A percentile compares a stretch with the other conserved stretches of the same genome.
Evolutionary conservation across 2,329 filamentous ascomycete species (phyloP).

Genomic region (Ascosphaera aggregata): DNA sequence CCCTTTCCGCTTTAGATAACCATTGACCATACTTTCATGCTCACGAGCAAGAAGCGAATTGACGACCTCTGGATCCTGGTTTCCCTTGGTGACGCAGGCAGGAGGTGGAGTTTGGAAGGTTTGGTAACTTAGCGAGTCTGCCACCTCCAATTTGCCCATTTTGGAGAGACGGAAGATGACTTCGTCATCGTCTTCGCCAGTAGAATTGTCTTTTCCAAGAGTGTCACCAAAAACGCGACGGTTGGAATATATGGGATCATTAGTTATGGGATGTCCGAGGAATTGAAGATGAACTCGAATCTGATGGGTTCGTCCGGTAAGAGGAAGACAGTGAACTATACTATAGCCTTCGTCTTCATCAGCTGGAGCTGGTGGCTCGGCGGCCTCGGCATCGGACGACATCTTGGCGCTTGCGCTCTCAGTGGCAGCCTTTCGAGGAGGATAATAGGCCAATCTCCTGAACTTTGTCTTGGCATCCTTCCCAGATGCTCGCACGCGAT

Average conservation of each 20-base stretch:
- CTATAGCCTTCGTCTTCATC: constrained; percentile 52
- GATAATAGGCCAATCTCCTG: constrained; percentile 79
- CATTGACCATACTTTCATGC: constrained; percentile 65
- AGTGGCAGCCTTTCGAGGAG: constrained; percentile 21
- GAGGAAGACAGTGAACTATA: constrained; percentile 76
- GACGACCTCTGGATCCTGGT: constrained; percentile 15
- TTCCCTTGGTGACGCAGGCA: constrained; percentile 11
- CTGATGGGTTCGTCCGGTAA: constrained; percentile 89
- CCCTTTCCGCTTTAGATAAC: constrained; percentile 73
- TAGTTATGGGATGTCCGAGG: constrained; percentile 82
- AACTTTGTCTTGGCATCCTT: constrained; percentile 83
- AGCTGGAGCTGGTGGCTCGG: constrained; percentile 12
- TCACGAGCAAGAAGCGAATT: constrained; percentile 19
- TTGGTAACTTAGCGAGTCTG: constrained; percentile 78
- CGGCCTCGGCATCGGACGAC: constrained; percentile 8
- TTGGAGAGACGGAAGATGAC: constrained; percentile 63
- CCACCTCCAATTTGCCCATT: constrained; percentile 88
- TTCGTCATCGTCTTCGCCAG: constrained; percentile 58
- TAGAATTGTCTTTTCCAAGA: constrained; percentile 45
- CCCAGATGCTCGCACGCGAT: constrained; percentile 79
- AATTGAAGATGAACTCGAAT: constrained; percentile 87
- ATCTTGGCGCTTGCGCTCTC: constrained; percentile 9
- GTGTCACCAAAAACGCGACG: constrained; percentile 69
- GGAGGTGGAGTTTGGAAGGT: constrained; percentile 19
- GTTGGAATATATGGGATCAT: constrained; percentile 96